These are phyloP conservation scores for Coccomyxa sp. DNA, from an alignment of 139 green algal species.

Conservation along the genomic window DNA sequence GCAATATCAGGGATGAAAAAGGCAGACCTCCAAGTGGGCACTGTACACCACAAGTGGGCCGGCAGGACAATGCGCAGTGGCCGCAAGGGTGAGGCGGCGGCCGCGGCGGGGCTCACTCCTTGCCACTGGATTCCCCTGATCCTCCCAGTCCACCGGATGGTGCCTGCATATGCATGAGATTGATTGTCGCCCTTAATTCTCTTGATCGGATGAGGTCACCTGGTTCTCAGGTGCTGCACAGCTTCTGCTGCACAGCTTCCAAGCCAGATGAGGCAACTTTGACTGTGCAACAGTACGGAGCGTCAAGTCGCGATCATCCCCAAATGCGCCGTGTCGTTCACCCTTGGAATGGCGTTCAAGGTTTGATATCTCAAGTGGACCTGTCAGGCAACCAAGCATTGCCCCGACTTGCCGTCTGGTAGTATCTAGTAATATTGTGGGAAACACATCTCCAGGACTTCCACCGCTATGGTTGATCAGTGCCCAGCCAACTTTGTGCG, in stretches of 20 bases:
- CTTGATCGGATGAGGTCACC: neutral
- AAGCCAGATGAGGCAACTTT: too few species aligned
- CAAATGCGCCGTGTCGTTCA: too few species aligned
- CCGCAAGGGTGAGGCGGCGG: slow-evolving; percentile 55
- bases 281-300: too few species aligned
- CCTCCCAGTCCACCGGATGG: slow-evolving; percentile 77
- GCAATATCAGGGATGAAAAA: neutral
- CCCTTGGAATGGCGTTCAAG: too few species aligned
- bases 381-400: too few species aligned
- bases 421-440: too few species aligned
- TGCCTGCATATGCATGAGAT: slow-evolving; percentile 17
- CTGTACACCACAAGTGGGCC: slow-evolving; percentile 72
- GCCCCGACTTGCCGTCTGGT: too few species aligned
- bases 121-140: slow-evolving; percentile 31
- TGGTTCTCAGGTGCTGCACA: neutral
- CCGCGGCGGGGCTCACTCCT: slow-evolving; percentile 57
- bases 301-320: too few species aligned
- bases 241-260: too few species aligned
- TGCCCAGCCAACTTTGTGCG: slow-evolving; percentile 21
- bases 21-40: slow-evolving; percentile 73
- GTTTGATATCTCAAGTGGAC: too few species aligned
- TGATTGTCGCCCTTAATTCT: neutral
- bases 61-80: slow-evolving; percentile 40
- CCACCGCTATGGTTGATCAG: neutral
- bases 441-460: too few species aligned